These are phyloP conservation scores for Gliomastix tumulicola DNA, from an alignment of 2,329 filamentous ascomycete species.

Conservation along the genomic window DNA sequence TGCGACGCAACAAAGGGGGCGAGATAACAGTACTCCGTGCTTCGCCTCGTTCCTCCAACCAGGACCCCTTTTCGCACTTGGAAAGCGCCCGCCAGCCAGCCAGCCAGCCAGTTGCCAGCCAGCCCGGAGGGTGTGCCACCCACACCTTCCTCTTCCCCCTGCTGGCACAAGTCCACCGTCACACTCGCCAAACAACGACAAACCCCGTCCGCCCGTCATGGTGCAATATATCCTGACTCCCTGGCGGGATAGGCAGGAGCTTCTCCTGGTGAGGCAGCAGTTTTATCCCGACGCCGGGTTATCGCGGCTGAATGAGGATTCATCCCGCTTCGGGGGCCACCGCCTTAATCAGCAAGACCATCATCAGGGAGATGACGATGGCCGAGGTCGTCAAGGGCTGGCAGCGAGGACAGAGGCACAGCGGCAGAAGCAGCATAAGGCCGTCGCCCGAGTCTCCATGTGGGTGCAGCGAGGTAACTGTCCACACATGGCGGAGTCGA, in stretches of 20 bases:
- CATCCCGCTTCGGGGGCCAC: not conserved
- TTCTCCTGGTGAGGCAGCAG: constrained; percentile 57
- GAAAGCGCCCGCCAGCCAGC: no score
- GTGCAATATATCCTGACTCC: constrained; percentile 68
- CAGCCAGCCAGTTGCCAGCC: no score
- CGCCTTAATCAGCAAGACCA: no score
- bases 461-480: constrained; percentile 70
- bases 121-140: no score
- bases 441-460: constrained; percentile 53
- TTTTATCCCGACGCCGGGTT: constrained; percentile 43
- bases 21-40: no score
- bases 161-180: no score
- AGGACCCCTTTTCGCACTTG: no score
- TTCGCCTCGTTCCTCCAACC: no score
- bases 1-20: no score
- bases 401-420: constrained; percentile 3
- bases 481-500: constrained; percentile 74
- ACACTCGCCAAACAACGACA: no score
- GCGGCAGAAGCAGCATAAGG: constrained; percentile 27
- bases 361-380: constrained; percentile 2
- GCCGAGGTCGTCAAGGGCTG: not conserved
- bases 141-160: no score
- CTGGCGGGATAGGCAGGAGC: constrained; percentile 61
- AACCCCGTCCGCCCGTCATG: no score
- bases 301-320: not conserved